Percentiles rank a stretch among this genome's conserved stretches.
Conservation (phyloP, 371 early-diverging fungal genomes). For the Mucor mucedo region DNA sequence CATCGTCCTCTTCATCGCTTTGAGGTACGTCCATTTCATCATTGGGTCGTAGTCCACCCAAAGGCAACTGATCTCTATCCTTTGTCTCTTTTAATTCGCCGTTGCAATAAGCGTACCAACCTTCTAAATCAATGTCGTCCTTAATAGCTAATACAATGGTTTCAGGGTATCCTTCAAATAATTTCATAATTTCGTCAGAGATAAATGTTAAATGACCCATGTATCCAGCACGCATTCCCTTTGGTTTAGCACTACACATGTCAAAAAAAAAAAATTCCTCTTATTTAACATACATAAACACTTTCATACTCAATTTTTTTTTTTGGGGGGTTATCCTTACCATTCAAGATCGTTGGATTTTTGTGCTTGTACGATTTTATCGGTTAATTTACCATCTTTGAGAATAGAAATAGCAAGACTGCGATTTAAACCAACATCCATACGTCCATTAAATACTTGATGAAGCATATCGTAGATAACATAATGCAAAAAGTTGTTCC, state of each 20-base stretch:
- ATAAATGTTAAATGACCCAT: slow-evolving; percentile 97
- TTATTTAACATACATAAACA: neutral
- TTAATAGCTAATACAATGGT: slow-evolving; percentile 59
- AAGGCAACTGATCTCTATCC: slow-evolving; percentile 83
- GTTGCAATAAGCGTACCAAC: slow-evolving; percentile 87
- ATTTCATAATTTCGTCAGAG: slow-evolving; percentile 89
- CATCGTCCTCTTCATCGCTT: slow-evolving; percentile 39
- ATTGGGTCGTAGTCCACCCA: slow-evolving; percentile 85
- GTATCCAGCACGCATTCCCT: slow-evolving; percentile 89
- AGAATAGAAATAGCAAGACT: slow-evolving; percentile 79
- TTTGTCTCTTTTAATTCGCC: slow-evolving; percentile 81
- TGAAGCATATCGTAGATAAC: slow-evolving; percentile 96
- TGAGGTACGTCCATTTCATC: slow-evolving; percentile 37
- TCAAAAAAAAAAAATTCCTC: neutral
- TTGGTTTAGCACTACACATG: slow-evolving; percentile 65
- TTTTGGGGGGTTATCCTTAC: slow-evolving; percentile 18
- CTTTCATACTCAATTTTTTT: too few species aligned
- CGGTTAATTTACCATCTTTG: slow-evolving; percentile 79
- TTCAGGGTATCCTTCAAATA: slow-evolving; percentile 72
- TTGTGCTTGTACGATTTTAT: slow-evolving; percentile 80
- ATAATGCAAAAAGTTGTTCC: slow-evolving; percentile 96
- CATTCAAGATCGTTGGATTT: slow-evolving; percentile 39
- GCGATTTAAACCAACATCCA: slow-evolving; percentile 64
- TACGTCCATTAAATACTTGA: slow-evolving; percentile 87
- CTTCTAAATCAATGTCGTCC: slow-evolving; percentile 72